These are phyloP conservation scores for Phytophthora syringae DNA, from an alignment of 352 stramenopile genomes.

Conservation along the genomic window DNA sequence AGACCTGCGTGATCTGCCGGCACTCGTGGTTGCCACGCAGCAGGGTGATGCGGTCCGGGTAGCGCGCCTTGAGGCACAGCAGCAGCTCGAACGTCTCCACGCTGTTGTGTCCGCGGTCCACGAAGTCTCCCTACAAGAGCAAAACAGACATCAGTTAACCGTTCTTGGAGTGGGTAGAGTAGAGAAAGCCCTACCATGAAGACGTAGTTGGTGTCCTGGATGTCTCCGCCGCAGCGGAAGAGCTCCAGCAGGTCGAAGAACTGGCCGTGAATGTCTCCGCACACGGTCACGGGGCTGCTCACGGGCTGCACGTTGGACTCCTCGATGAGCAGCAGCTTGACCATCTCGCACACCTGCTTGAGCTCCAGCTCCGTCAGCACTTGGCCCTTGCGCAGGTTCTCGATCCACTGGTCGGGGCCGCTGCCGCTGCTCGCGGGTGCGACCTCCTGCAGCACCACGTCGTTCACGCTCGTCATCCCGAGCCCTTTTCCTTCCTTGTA, in stretches of 20 bases:
- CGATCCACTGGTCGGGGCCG: slow-evolving; percentile 88
- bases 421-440: slow-evolving; percentile 59
- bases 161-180: too few relatives aligned
- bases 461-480: slow-evolving; percentile 68
- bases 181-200: slow-evolving; percentile 92
- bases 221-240: slow-evolving; percentile 85
- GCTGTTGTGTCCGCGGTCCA: slow-evolving; percentile 91
- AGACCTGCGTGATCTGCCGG: slow-evolving; percentile 97
- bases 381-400: slow-evolving; percentile 77
- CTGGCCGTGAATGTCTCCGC: slow-evolving; percentile 91
- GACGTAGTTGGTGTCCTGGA: slow-evolving; percentile 90
- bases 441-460: slow-evolving; percentile 61
- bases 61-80: slow-evolving; percentile 86
- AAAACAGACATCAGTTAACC: too few relatives aligned
- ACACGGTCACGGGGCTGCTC: slow-evolving; percentile 90
- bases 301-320: slow-evolving; percentile 93
- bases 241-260: slow-evolving; percentile 92
- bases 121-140: slow-evolving; percentile 81
- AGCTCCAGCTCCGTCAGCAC: slow-evolving; percentile 88
- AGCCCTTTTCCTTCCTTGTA: slow-evolving; percentile 10
- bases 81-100: slow-evolving; percentile 92
- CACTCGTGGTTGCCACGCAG: slow-evolving; percentile 92
- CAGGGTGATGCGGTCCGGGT: slow-evolving; percentile 89
- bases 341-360: slow-evolving; percentile 90
- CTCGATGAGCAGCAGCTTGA: slow-evolving; percentile 92